These are phyloP conservation scores for Pythium oligandrum DNA, from an alignment of 352 stramenopile species.

Conservation along the genomic window DNA sequence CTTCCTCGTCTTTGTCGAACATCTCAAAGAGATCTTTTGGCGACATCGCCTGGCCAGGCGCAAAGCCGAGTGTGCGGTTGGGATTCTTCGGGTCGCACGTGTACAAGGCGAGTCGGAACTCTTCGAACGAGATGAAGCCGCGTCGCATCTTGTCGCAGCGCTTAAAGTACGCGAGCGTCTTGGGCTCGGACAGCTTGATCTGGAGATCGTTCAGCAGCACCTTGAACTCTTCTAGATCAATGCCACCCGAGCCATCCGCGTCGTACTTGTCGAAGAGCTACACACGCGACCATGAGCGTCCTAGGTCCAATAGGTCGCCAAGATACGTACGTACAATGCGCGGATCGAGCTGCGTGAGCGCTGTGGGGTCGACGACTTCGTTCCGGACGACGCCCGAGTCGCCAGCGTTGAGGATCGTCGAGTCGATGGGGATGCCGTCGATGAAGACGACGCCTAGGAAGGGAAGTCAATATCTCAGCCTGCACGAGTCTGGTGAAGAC, in stretches of 20 bases:
- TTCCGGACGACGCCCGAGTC: conserved; percentile 18
- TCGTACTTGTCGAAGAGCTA: conserved; percentile 86
- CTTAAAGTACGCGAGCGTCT: conserved; percentile 74
- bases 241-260: conserved; percentile 63
- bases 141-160: conserved; percentile 59
- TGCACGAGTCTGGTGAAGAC: too few relatives aligned
- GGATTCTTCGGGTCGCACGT: conserved; percentile 80
- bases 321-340: conserved; percentile 25
- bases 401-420: conserved; percentile 41
- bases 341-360: conserved; percentile 45
- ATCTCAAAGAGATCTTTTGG: conserved; percentile 81
- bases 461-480: neutral
- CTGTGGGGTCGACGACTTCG: conserved; percentile 23
- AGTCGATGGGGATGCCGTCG: conserved; percentile 70
- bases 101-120: conserved; percentile 75
- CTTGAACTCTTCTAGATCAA: conserved; percentile 77
- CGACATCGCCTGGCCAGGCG: conserved; percentile 56
- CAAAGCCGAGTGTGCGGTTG: conserved; percentile 58
- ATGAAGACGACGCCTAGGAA: conserved; percentile 58
- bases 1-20: conserved; percentile 69
- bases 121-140: conserved; percentile 73
- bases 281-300: neutral
- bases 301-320: neutral
- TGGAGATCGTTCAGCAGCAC: conserved; percentile 56
- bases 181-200: conserved; percentile 59